Evolutionary conservation across 2,329 filamentous ascomycete species (phyloP).

Genomic region (Penicillium corylophilum): DNA sequence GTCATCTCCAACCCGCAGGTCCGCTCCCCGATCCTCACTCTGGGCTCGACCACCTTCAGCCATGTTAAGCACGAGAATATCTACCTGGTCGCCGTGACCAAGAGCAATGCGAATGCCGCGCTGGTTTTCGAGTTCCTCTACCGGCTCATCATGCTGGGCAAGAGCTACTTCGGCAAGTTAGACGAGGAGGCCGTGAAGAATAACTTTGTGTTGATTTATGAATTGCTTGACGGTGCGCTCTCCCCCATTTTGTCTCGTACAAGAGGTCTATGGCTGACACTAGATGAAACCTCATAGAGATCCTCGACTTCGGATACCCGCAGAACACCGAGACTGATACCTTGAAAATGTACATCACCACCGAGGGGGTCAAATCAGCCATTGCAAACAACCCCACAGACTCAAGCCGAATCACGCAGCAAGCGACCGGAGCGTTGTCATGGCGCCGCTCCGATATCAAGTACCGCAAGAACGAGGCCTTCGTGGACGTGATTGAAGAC

Average conservation of each 20-base stretch:
- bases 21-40: constrained; percentile 92
- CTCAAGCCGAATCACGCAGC: constrained; percentile 98
- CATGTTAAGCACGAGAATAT: constrained; percentile 99
- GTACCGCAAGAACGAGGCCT: constrained; percentile 98
- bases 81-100: constrained; percentile 94
- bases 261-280: not conserved
- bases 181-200: constrained; percentile 99
- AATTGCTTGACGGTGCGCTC: constrained; percentile 79
- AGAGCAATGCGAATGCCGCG: constrained; percentile 98
- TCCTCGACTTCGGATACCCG: constrained; percentile 97
- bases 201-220: constrained; percentile 98
- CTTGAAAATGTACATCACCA: constrained; percentile 99
- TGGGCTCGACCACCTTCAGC: constrained; percentile 97
- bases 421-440: constrained; percentile 92
- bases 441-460: constrained; percentile 98
- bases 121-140: constrained; percentile 98
- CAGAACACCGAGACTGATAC: constrained; percentile 99
- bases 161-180: constrained; percentile 97
- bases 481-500: constrained; percentile 98
- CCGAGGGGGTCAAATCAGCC: constrained; percentile 92
- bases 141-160: constrained; percentile 82
- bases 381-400: constrained; percentile 69
- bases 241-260: not conserved
- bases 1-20: constrained; percentile 98
- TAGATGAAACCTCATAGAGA: constrained; percentile 60